Evolutionary conservation across 2,329 filamentous ascomycete species (phyloP).

Genomic region (Tolypocladium guangdongense): DNA sequence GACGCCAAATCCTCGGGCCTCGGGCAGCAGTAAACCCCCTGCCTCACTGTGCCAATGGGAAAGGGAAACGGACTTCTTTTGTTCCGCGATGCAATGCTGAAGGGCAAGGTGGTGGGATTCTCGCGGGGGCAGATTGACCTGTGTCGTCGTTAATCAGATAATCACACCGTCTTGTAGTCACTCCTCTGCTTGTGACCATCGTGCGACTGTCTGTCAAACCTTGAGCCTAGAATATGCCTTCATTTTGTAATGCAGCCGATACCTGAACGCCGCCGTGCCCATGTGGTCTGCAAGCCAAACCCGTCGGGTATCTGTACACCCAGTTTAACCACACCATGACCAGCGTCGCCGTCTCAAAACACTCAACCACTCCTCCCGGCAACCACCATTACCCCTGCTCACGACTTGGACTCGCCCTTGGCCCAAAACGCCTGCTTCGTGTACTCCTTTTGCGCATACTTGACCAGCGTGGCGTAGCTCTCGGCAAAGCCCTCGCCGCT

Average conservation of each 20-base stretch:
- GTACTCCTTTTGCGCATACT: slow-evolving; percentile 56
- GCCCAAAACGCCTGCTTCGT: slow-evolving; percentile 43
- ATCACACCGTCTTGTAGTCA: background rate
- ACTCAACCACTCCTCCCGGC: background rate
- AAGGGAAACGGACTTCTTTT: background rate
- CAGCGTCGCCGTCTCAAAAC: background rate
- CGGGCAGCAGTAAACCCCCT: background rate
- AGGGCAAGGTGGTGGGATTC: background rate
- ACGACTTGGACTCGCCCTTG: slow-evolving; percentile 24
- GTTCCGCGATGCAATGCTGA: background rate
- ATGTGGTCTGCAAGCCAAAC: slow-evolving; percentile 14
- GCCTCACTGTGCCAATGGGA: background rate
- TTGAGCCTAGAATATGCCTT: background rate
- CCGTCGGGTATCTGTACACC: slow-evolving; percentile 25
- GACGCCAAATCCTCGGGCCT: background rate
- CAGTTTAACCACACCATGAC: slow-evolving; percentile 13
- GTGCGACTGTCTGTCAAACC: background rate
- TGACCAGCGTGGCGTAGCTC: slow-evolving; percentile 53
- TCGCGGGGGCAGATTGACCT: background rate
- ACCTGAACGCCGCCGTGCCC: slow-evolving; percentile 28
- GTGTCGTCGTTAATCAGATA: background rate
- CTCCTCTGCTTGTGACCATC: background rate
- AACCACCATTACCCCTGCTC: background rate
- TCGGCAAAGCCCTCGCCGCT: slow-evolving; percentile 50
- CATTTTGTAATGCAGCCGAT: slow-evolving; percentile 16